Conservation (phyloP, 2,329 filamentous ascomycete species). For the Trichoderma aggressivum region DNA sequence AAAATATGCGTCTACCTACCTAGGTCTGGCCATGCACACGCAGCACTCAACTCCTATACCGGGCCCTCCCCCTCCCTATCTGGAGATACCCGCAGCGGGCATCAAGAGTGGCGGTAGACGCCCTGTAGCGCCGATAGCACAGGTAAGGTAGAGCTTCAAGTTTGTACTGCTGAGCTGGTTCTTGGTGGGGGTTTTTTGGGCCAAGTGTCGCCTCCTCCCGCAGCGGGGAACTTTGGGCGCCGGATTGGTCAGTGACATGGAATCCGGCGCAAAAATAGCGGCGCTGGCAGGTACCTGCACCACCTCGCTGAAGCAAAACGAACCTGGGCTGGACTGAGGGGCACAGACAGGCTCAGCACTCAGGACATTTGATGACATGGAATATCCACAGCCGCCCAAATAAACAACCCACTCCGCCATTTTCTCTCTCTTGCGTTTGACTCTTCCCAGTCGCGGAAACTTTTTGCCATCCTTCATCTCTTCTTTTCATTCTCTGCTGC, state of each 20-base stretch:
- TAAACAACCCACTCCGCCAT: conserved; percentile 19
- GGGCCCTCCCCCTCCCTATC: not conserved
- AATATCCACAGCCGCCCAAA: conserved; percentile 15
- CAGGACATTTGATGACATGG: not conserved
- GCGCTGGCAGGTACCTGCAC: not conserved
- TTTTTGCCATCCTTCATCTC: conserved; percentile 3
- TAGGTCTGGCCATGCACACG: not conserved
- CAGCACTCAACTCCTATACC: not conserved
- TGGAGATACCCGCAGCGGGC: not conserved
- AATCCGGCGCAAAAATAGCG: not conserved
- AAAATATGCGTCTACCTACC: not conserved
- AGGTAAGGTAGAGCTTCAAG: not conserved
- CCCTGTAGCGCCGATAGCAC: conserved; percentile 2
- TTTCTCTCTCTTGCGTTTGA: not conserved
- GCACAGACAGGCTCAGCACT: conserved; percentile 3
- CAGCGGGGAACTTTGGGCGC: conserved; percentile 12
- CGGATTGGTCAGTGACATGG: conserved; percentile 19
- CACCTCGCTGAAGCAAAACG: not conserved
- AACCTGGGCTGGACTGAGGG: too few species aligned
- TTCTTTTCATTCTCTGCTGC: not conserved
- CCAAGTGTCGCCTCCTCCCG: conserved; percentile 6
- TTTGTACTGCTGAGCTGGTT: not conserved
- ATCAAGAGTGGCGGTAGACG: conserved; percentile 12
- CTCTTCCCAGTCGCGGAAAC: not conserved
- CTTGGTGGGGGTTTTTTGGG: conserved; percentile 7